Conservation (phyloP, 1,284 basidiomycete genomes). For the Boletus putidus region DNA sequence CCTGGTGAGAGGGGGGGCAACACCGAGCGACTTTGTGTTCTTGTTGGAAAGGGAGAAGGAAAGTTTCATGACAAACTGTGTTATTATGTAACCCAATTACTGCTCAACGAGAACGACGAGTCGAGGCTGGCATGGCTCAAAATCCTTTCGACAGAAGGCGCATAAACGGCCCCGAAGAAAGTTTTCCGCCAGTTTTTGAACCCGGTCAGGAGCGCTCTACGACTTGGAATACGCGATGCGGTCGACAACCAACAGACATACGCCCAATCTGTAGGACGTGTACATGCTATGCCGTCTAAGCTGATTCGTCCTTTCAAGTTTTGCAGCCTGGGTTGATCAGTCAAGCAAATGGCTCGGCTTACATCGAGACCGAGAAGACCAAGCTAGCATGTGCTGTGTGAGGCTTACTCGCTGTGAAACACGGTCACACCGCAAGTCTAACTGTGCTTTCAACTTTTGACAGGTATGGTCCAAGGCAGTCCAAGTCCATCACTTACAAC, state of each 20-base stretch:
- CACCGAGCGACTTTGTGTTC: constrained; percentile 52
- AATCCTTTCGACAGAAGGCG: constrained; percentile 78
- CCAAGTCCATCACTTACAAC: constrained; percentile 75
- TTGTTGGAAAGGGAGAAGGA: constrained; percentile 71
- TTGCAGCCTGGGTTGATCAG: constrained; percentile 86
- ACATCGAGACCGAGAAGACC: constrained; percentile 85
- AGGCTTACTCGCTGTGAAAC: constrained; percentile 28
- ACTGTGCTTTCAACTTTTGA: constrained; percentile 1
- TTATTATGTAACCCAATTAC: constrained; percentile 29
- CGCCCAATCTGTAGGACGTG: constrained; percentile 78
- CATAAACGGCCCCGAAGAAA: constrained; percentile 86
- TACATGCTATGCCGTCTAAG: background rate
- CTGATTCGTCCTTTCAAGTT: constrained; percentile 51
- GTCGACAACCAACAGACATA: constrained; percentile 60
- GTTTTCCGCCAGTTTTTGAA: constrained; percentile 63
- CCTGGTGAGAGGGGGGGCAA: constrained; percentile 57
- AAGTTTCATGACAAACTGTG: constrained; percentile 60
- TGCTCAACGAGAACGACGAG: background rate
- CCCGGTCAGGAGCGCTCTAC: constrained; percentile 37
- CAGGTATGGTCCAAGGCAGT: constrained; percentile 93
- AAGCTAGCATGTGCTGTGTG: constrained; percentile 96
- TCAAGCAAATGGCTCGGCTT: constrained; percentile 94
- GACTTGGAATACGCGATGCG: constrained; percentile 17
- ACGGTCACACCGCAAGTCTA: constrained; percentile 4
- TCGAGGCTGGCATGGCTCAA: constrained; percentile 49